Conservation (phyloP, 805 yeast genomes). For the Dipodascus albidus region DNA sequence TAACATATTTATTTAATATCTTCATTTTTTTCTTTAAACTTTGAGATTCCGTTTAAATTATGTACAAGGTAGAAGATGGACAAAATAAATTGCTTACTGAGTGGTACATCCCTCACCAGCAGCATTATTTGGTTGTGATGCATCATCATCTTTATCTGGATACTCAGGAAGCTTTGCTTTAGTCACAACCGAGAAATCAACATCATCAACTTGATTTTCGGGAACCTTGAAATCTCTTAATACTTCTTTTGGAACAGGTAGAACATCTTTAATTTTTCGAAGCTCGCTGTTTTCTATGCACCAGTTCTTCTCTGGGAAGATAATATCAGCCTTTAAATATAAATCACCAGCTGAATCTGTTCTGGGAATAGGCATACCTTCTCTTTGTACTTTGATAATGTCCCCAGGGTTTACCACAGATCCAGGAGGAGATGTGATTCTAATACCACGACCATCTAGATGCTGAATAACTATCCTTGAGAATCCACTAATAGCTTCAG, state of each 20-base stretch:
- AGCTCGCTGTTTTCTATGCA: slow-evolving; percentile 58
- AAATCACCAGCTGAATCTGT: slow-evolving; percentile 47
- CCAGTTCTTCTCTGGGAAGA: slow-evolving; percentile 83
- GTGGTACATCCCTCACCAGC: not conserved
- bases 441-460: slow-evolving; percentile 67
- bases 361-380: slow-evolving; percentile 72
- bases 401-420: slow-evolving; percentile 75
- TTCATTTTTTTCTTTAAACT: not conserved
- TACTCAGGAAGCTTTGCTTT: not conserved
- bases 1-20: not conserved
- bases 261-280: slow-evolving; percentile 15
- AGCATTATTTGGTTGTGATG: not conserved
- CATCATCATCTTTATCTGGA: not conserved
- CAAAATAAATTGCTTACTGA: not conserved
- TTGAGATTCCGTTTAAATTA: not conserved
- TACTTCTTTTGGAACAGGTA: slow-evolving; percentile 11
- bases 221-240: not conserved
- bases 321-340: slow-evolving; percentile 57
- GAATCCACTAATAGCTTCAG: slow-evolving; percentile 82
- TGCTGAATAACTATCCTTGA: slow-evolving; percentile 51
- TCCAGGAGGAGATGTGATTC: slow-evolving; percentile 58
- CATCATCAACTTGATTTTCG: not conserved
- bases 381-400: slow-evolving; percentile 46
- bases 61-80: not conserved
- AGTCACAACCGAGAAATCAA: not conserved